Percentiles rank a stretch among this genome's conserved stretches.
These are phyloP conservation scores for Ecytonucleospora hepatopenaei DNA, from an alignment of 371 early-diverging fungal species.

Conservation along the genomic window DNA sequence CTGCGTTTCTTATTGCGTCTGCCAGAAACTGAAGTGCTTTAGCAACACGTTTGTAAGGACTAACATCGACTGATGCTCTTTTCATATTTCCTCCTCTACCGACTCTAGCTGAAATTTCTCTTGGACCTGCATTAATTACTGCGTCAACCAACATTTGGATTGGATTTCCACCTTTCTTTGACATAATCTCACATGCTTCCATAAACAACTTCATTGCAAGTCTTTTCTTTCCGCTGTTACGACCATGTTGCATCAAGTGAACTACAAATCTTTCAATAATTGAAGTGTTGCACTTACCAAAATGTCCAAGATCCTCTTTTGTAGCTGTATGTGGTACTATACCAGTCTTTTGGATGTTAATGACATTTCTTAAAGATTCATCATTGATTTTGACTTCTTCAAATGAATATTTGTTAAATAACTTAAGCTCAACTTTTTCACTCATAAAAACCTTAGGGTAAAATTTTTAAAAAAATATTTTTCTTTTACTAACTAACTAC, in stretches of 20 bases:
- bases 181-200: slow-evolving; percentile 96
- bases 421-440: slow-evolving; percentile 5
- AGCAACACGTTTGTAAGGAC: slow-evolving; percentile 94
- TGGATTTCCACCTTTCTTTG: slow-evolving; percentile 96
- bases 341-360: slow-evolving; percentile 43
- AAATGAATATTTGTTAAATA: slow-evolving; percentile 38
- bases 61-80: slow-evolving; percentile 99
- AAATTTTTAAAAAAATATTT: no score
- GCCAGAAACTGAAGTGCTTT: slow-evolving; percentile 85
- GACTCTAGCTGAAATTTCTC: slow-evolving; percentile 98
- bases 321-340: slow-evolving; percentile 54
- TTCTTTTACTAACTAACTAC: no score
- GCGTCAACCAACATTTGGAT: slow-evolving; percentile 96
- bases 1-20: slow-evolving; percentile 74
- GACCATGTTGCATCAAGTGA: slow-evolving; percentile 99
- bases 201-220: slow-evolving; percentile 93
- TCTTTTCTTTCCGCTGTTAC: slow-evolving; percentile 99
- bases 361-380: slow-evolving; percentile 44
- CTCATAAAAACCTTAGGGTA: background rate
- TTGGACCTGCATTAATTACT: slow-evolving; percentile 97
- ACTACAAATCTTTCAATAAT: slow-evolving; percentile 96
- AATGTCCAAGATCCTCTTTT: slow-evolving; percentile 31
- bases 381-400: slow-evolving; percentile 51
- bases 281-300: slow-evolving; percentile 67
- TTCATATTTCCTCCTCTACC: slow-evolving; percentile 97